Evolutionary conservation across 1,284 basidiomycete species (phyloP), one percentile per base, ranked within the genome.

Genomic region (Ganoderma lucidum): DNA sequence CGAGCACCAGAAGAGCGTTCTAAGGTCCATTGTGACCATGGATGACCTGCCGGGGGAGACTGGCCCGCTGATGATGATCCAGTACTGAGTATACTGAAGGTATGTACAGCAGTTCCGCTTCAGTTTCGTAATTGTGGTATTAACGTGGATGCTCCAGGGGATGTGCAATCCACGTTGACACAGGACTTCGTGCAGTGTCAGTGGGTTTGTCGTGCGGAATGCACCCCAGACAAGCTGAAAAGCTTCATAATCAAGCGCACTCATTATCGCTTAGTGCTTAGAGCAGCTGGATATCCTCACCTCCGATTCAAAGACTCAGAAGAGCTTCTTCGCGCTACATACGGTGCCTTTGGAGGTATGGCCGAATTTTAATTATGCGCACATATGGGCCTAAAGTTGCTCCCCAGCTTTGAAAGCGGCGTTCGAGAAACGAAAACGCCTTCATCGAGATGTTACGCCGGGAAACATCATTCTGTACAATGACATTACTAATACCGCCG

Each of bases 371-470:
- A 23, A 3, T 10, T 28, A 10, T 2, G 8, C 9, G 17, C 3
- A n/a, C 12, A 14, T 10, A 28, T 15, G 28, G 15, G 14, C 8
- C 35, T 64, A 3, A 53, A 23, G 15, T 53, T 28, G 12, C 55
- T 30, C 23, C 9, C 15, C 32, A 72, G 71, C 68, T 1, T 45
- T 68, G 45, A 12, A 19, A 10, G 48, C 48, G 37, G 69, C 71
- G 1, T 60, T 45, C 44, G 44, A 45, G 45, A 28, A 19, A 28
- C 23, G 30, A 32, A 28, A n/a, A 28, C 62, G 58, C 14, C 28
- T 73, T 17, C 71, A 73, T 55, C 62, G 71, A 51, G 68, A 70
- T 44, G 41, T 73, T 12, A 70, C 62, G 44, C 61, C 67, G 0
- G 63, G 51, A 3, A 73, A 73, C 62, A 70, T 72, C 58, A 64